phyloP scores from a whole-genome alignment of 768 basidiomycete genomes.

The Naganishia kalamii region DNA sequence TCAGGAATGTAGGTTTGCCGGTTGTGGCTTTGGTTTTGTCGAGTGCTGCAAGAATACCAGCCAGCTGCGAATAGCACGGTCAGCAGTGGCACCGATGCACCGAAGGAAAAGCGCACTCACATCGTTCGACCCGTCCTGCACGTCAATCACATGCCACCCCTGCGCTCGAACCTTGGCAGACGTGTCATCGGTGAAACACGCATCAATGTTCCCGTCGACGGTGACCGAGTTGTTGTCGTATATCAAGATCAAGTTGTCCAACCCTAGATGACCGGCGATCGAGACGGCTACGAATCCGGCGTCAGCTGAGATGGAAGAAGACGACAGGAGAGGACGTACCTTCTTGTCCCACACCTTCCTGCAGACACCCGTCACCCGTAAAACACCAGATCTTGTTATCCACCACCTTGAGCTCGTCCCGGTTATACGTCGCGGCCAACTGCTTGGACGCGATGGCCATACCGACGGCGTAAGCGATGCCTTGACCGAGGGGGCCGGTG shows the following conservation, averaged over 20 bases:
- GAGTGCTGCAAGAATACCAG: constrained; percentile 35
- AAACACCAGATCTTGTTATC: constrained; percentile 43
- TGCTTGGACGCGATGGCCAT: constrained; percentile 43
- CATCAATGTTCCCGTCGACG: constrained; percentile 43
- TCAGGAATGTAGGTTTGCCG: constrained; percentile 42
- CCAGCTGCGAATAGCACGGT: constrained; percentile 25
- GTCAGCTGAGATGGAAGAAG: neutral
- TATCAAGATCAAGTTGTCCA: constrained; percentile 44
- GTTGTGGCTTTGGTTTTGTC: constrained; percentile 36
- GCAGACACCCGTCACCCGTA: constrained; percentile 45
- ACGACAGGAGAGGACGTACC: constrained; percentile 26
- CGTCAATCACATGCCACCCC: constrained; percentile 42
- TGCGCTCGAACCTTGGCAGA: constrained; percentile 37
- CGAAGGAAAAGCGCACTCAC: constrained; percentile 25
- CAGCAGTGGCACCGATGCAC: neutral
- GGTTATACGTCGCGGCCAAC: constrained; percentile 39
- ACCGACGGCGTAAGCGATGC: constrained; percentile 45
- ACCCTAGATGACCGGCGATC: constrained; percentile 41
- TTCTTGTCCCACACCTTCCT: constrained; percentile 46
- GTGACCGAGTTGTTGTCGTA: constrained; percentile 45
- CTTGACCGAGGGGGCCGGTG: constrained; percentile 46
- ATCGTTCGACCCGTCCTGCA: constrained; percentile 41
- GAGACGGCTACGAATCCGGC: constrained; percentile 30
- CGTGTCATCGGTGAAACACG: constrained; percentile 45
- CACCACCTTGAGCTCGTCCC: constrained; percentile 31